Evolutionary conservation across 2,329 filamentous ascomycete species (phyloP).

Genomic region (Xylariaceae sp.): DNA sequence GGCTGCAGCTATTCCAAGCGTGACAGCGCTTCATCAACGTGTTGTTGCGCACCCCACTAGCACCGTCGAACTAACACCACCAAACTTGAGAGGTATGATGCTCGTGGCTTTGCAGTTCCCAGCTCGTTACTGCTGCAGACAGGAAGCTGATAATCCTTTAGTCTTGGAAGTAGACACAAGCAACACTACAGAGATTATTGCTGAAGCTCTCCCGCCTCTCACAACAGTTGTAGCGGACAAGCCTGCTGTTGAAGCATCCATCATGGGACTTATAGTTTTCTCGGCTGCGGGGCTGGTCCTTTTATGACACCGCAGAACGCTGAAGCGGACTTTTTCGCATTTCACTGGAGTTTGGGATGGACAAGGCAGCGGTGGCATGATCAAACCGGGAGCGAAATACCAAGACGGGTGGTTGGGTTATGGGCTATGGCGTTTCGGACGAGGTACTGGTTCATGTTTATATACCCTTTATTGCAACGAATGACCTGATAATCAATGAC

Average conservation of each 20-base stretch:
- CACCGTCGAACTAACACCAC: constrained; percentile 20
- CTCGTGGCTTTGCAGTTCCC: background rate
- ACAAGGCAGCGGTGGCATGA: background rate
- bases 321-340: constrained; percentile 24
- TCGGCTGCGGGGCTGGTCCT: constrained; percentile 40
- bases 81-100: constrained; percentile 27
- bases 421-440: constrained; percentile 22
- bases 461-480: constrained; percentile 24
- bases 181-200: constrained; percentile 32
- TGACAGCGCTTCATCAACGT: constrained; percentile 28
- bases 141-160: constrained; percentile 25
- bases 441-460: constrained; percentile 13
- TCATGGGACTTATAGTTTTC: constrained; percentile 42
- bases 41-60: constrained; percentile 30
- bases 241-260: constrained; percentile 38
- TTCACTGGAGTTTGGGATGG: constrained; percentile 30
- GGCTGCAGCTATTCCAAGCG: constrained; percentile 23
- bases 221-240: constrained; percentile 34
- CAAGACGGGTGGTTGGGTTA: constrained; percentile 3
- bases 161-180: constrained; percentile 25
- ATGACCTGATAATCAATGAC: constrained; percentile 18
- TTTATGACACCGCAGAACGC: constrained; percentile 30
- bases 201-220: constrained; percentile 26
- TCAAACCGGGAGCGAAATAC: constrained; percentile 9
- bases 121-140: background rate